A percentile compares a stretch with the other conserved stretches of the same genome.
phyloP scores from a whole-genome alignment of 2,329 filamentous ascomycete species.

The Teratosphaeria viscida region DNA sequence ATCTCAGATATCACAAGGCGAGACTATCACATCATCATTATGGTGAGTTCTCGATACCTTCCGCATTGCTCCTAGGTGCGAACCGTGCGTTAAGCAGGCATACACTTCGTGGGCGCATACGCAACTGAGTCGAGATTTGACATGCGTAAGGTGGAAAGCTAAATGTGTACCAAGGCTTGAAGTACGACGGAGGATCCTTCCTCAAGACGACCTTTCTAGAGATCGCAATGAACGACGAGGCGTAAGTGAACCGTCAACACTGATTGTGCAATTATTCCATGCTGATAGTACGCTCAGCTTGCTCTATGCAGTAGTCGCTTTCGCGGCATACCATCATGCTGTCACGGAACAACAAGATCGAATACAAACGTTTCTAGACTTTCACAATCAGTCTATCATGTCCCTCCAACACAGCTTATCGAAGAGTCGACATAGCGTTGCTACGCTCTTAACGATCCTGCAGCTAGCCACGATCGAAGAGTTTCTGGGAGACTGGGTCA shows the following conservation, averaged over 20 bases:
- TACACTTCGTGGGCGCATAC: neutral
- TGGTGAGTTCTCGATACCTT: conserved; percentile 23
- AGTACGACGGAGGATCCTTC: conserved; percentile 61
- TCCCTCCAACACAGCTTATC: conserved; percentile 62
- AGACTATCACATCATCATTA: conserved; percentile 78
- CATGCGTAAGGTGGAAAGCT: neutral
- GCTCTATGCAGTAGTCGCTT: conserved; percentile 77
- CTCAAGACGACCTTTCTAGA: conserved; percentile 61
- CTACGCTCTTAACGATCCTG: conserved; percentile 75
- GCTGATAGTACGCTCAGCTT: conserved; percentile 31
- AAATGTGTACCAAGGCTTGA: conserved; percentile 40
- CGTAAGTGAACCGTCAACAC: conserved; percentile 29
- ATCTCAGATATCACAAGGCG: conserved; percentile 67
- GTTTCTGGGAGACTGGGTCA: conserved; percentile 91
- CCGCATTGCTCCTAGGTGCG: neutral
- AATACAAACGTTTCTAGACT: conserved; percentile 72
- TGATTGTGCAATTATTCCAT: neutral
- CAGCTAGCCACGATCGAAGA: conserved; percentile 96
- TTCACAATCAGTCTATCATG: conserved; percentile 81
- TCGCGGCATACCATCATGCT: conserved; percentile 77
- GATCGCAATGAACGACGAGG: conserved; percentile 63
- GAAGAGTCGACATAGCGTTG: conserved; percentile 59
- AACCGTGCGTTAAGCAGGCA: neutral
- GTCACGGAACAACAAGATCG: conserved; percentile 59
- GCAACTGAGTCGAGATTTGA: neutral